Evolutionary conservation across 805 yeast genomes (phyloP).

Genomic region (Suhomyces vadensis): DNA sequence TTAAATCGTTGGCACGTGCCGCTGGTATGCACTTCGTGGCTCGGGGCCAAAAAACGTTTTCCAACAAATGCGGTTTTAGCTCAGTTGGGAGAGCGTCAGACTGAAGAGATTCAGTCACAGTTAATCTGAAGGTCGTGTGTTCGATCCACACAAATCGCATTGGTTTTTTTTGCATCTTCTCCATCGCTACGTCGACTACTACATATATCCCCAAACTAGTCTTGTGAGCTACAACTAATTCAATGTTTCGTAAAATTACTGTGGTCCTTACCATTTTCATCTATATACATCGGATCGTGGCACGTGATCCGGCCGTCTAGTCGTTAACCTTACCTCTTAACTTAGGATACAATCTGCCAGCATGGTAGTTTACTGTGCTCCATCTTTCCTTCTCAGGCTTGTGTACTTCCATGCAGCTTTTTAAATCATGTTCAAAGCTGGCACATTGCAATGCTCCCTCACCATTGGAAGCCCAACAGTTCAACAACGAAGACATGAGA

Average conservation of each 20-base stretch:
- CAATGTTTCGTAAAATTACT: neutral
- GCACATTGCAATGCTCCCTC: conserved; percentile 74
- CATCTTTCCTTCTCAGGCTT: conserved; percentile 41
- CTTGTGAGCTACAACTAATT: neutral
- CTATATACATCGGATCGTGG: neutral
- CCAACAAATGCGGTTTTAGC: conserved; percentile 31
- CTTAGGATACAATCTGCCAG: conserved; percentile 55
- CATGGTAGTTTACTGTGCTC: conserved; percentile 56
- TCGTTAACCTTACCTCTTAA: conserved; percentile 48
- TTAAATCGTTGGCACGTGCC: no score
- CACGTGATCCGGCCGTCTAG: conserved; percentile 15
- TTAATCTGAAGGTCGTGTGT: conserved; percentile 75
- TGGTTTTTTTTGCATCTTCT: conserved; percentile 9
- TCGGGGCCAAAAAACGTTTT: conserved; percentile 2
- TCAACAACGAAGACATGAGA: conserved; percentile 78
- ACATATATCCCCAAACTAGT: neutral
- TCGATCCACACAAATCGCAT: conserved; percentile 34
- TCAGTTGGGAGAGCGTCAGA: conserved; percentile 44
- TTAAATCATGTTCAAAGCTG: conserved; percentile 65
- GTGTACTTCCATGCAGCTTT: conserved; percentile 64
- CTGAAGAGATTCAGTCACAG: conserved; percentile 27
- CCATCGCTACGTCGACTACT: neutral
- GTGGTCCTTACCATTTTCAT: neutral
- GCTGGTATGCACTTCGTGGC: neutral
- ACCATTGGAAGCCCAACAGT: conserved; percentile 96